Evolutionary conservation across 192 early-diverging fungal species (phyloP), one percentile per base, ranked within the genome.

Genomic region (Gorgonomyces haynaldii): DNA sequence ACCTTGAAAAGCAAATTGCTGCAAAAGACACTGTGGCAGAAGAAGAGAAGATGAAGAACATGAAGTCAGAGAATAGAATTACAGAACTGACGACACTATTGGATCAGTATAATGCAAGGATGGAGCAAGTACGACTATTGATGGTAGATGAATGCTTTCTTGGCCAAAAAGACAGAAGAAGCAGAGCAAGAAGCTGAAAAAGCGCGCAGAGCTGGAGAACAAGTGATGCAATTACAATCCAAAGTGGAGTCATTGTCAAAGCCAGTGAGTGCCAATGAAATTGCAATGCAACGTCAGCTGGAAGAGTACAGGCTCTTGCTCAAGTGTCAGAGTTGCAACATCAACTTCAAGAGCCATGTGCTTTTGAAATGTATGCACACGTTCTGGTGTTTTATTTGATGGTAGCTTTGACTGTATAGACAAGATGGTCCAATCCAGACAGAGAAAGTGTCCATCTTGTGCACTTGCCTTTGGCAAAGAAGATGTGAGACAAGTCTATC

Each of bases 381-480:
- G 10, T 97, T 97, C 70, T 97, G 94, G 57, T 64, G 58, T 34
- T 59, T 15, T 8, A 26, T 46, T 7, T 32, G 17, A 20, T 20
- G 15, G 10, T 50, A 64, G 61, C 72, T 86, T 88, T 51, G 65
- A 76, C 48, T 97, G 93, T 56, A 83, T 95, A 50, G 86, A 94
- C 50, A 76, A 82, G 23, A 74, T 82, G 43, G 69, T 82, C 48
- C 83, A 85, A 35, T 88, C 85, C 0, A 78, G 94, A 4, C 91
- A 94, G 66, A 79, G 90, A 62, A 89, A 89, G 64, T 96, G 91
- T 58, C 91, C 91, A 10, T 85, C 81, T 16, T 96, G 91, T 58
- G 81, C 78, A 40, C 77, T 84, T 54, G 69, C 83, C 19, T 96
- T 96, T 74, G 85, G 83, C 1, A 68, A 73, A 20, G 71, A 78